These are phyloP conservation scores for Pleurotus ostreatus DNA, from an alignment of 768 basidiomycete species.

Conservation along the genomic window DNA sequence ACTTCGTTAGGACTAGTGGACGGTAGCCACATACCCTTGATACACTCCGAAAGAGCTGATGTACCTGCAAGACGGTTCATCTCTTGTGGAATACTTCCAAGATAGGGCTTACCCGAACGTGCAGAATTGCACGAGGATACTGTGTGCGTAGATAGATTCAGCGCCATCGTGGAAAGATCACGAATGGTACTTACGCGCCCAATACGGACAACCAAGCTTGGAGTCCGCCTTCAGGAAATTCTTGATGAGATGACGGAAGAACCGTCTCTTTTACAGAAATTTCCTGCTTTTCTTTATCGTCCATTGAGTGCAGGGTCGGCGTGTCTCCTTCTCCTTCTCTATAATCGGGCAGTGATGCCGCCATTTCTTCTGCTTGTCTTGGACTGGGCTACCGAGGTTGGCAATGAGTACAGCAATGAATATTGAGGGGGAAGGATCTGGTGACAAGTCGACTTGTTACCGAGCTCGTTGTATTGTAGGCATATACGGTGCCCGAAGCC, in stretches of 20 bases:
- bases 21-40: constrained; percentile 23
- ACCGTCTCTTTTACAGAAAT: neutral
- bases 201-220: constrained; percentile 17
- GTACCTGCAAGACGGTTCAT: constrained; percentile 22
- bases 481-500: constrained; percentile 2
- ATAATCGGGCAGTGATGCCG: neutral
- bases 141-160: constrained; percentile 5
- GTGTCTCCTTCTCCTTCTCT: neutral
- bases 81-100: neutral
- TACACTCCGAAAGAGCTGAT: constrained; percentile 32
- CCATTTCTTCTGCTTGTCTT: neutral
- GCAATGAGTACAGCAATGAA: neutral
- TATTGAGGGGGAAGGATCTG: neutral
- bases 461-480: neutral
- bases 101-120: constrained; percentile 34
- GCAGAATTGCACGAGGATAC: constrained; percentile 37
- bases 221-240: constrained; percentile 15
- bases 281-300: constrained; percentile 2
- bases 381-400: neutral
- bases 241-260: neutral
- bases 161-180: neutral
- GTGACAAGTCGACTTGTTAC: neutral
- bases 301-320: neutral
- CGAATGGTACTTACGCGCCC: constrained; percentile 13
- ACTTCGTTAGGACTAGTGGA: neutral